Evolutionary conservation across 225 moss, liverwort and hornwort species (phyloP).

Genomic region (Bryum argenteum): DNA sequence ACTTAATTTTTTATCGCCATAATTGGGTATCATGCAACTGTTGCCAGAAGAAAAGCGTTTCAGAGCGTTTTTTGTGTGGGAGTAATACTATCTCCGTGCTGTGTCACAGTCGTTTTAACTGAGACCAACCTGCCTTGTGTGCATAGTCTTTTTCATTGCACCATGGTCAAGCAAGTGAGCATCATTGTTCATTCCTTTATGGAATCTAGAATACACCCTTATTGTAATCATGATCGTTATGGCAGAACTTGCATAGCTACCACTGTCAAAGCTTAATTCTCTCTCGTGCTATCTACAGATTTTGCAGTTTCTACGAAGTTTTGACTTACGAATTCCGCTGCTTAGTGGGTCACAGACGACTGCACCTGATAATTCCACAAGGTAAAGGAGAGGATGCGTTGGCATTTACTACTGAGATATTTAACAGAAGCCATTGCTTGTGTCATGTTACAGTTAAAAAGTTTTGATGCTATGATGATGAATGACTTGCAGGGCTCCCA

Average conservation of each 20-base stretch:
- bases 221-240: slow-evolving; percentile 18
- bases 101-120: neutral
- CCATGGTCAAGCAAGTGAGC: slow-evolving; percentile 1
- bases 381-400: slow-evolving; percentile 30
- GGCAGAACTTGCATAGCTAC: slow-evolving; percentile 1
- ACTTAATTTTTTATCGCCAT: slow-evolving; percentile 11
- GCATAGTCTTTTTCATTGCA: neutral
- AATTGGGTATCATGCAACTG: neutral
- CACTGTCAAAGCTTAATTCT: neutral
- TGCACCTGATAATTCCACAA: slow-evolving; percentile 35
- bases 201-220: slow-evolving; percentile 10
- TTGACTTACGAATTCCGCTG: slow-evolving; percentile 68
- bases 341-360: slow-evolving; percentile 34
- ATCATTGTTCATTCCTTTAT: neutral
- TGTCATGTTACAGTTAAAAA: neutral
- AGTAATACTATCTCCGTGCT: slow-evolving; percentile 2
- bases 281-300: slow-evolving; percentile 41
- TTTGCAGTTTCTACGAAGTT: slow-evolving; percentile 74
- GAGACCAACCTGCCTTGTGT: neutral
- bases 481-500: slow-evolving; percentile 46
- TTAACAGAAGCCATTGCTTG: neutral
- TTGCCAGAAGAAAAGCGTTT: neutral
- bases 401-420: neutral
- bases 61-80: neutral
- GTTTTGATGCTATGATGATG: neutral